Conservation (phyloP, 2,329 filamentous ascomycete genomes). For the Metarhizium album region DNA sequence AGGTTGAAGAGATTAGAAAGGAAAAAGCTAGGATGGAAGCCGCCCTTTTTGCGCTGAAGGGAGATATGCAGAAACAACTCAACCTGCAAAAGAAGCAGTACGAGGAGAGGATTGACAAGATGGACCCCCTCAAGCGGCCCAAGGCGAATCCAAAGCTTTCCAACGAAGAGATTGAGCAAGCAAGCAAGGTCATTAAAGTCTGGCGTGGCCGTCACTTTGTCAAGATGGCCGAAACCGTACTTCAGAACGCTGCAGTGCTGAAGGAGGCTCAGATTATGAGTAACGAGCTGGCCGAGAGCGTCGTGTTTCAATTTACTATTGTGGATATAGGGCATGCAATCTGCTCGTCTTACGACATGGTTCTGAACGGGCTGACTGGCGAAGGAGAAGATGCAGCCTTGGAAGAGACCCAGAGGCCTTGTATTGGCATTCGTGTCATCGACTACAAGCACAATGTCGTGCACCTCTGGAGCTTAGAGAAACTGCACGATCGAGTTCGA, state of each 20-base stretch:
- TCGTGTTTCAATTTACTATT: conserved; percentile 90
- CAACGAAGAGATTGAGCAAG: conserved; percentile 60
- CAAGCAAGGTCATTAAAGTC: conserved; percentile 53
- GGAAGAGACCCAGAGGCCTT: conserved; percentile 76
- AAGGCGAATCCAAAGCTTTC: conserved; percentile 55
- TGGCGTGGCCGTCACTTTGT: conserved; percentile 86
- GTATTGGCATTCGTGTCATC: conserved; percentile 79
- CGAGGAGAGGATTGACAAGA: conserved; percentile 70
- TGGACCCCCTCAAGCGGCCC: conserved; percentile 52
- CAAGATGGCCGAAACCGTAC: conserved; percentile 81
- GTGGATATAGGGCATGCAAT: conserved; percentile 80
- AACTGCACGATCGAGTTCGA: conserved; percentile 75
- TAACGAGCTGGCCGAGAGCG: conserved; percentile 84
- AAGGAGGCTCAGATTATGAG: conserved; percentile 99
- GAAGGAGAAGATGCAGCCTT: conserved; percentile 77
- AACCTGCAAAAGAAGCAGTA: conserved; percentile 74
- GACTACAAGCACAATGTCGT: conserved; percentile 82
- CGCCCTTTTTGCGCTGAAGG: conserved; percentile 64
- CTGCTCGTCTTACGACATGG: conserved; percentile 92
- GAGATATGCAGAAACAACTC: conserved; percentile 81
- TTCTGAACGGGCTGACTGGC: conserved; percentile 77
- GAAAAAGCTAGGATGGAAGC: conserved; percentile 84
- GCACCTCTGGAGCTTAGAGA: conserved; percentile 89
- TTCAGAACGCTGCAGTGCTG: conserved; percentile 76
- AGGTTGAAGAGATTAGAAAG: conserved; percentile 71